Percentiles rank a stretch among this genome's conserved stretches.
Evolutionary conservation across 371 early-diverging fungal species (phyloP).

Genomic region (Mortierella sp.): DNA sequence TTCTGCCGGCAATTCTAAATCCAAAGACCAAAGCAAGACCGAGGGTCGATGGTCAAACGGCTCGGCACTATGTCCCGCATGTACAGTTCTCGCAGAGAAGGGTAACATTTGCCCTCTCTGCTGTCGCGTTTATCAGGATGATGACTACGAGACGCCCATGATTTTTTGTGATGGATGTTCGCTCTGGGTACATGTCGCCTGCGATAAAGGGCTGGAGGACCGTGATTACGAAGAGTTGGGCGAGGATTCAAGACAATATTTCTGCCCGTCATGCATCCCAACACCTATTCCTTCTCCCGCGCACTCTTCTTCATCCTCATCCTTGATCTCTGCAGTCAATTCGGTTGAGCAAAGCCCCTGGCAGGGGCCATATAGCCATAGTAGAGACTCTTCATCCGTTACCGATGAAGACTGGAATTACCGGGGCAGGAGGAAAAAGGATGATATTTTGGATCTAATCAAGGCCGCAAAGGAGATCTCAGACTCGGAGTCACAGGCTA

Average conservation of each 20-base stretch:
- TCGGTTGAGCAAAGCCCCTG: constrained; percentile 36
- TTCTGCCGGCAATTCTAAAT: not conserved
- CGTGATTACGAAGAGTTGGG: constrained; percentile 54
- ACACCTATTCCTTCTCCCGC: constrained; percentile 47
- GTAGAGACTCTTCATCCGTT: constrained; percentile 1
- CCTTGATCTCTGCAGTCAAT: constrained; percentile 27
- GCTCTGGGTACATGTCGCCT: constrained; percentile 65
- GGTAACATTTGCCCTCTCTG: constrained; percentile 65
- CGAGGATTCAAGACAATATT: constrained; percentile 50
- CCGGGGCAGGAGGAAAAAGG: constrained; percentile 26
- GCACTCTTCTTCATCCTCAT: constrained; percentile 33
- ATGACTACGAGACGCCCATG: constrained; percentile 62
- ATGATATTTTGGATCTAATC: constrained; percentile 49
- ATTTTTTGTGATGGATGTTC: constrained; percentile 67
- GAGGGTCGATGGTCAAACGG: constrained; percentile 58
- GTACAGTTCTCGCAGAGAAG: constrained; percentile 57
- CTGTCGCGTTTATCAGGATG: constrained; percentile 57
- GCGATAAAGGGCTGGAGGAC: constrained; percentile 58
- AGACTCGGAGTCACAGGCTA: constrained; percentile 41
- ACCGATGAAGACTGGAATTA: constrained; percentile 24
- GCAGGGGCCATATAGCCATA: not conserved
- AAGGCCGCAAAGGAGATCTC: constrained; percentile 53
- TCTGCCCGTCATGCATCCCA: constrained; percentile 56
- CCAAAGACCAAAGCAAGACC: not conserved
- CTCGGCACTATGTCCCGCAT: constrained; percentile 59